Percentiles rank a stretch among this genome's conserved stretches.
Conservation (phyloP, 495 filamentous ascomycete species). For the Aspergillus ostianus region DNA sequence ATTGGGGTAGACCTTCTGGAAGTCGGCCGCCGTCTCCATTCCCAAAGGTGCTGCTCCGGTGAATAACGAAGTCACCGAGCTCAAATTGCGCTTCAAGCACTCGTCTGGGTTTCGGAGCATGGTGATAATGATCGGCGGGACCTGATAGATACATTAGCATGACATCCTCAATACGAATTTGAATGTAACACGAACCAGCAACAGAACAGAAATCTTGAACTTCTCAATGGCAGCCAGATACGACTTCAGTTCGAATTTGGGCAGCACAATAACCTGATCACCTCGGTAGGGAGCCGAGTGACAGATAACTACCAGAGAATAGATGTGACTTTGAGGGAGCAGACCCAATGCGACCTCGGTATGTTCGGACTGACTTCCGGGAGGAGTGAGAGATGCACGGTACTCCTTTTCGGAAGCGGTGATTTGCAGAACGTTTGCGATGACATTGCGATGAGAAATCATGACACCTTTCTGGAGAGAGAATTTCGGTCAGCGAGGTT, state of each 20-base stretch:
- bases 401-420: conserved; percentile 50
- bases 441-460: conserved; percentile 88
- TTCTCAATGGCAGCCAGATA: conserved; percentile 67
- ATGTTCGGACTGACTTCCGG: conserved; percentile 31
- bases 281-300: conserved; percentile 70
- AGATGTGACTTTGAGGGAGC: conserved; percentile 85
- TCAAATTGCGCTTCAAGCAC: conserved; percentile 71
- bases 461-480: conserved; percentile 80
- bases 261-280: conserved; percentile 75
- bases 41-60: conserved; percentile 85
- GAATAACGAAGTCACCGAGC: conserved; percentile 63
- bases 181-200: conserved; percentile 50
- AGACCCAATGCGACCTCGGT: conserved; percentile 70
- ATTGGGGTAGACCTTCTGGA: conserved; percentile 62
- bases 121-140: conserved; percentile 83
- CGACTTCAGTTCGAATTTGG: conserved; percentile 73
- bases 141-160: conserved; percentile 36
- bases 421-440: conserved; percentile 75
- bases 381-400: conserved; percentile 37
- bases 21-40: conserved; percentile 68
- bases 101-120: conserved; percentile 66
- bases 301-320: conserved; percentile 73
- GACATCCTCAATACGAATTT: background rate
- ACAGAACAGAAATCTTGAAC: conserved; percentile 69
- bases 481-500: background rate